phyloP scores from a whole-genome alignment of 495 filamentous ascomycete genomes.

The Recurvomyces mirabilis region DNA sequence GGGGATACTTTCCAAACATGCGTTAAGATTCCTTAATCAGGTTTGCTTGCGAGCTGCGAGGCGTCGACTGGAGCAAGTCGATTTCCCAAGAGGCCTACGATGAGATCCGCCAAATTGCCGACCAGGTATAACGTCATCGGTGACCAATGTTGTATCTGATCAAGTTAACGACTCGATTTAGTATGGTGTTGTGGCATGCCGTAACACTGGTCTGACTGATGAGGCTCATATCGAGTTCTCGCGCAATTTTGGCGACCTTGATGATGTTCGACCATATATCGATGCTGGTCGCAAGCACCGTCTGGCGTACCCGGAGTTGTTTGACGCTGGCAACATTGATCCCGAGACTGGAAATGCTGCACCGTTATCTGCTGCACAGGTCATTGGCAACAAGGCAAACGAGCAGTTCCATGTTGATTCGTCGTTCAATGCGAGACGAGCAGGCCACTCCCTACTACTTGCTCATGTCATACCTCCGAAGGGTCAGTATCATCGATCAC shows the following conservation, averaged over 20 bases:
- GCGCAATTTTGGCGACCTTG: conserved; percentile 43
- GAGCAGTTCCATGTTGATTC: conserved; percentile 47
- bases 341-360: conserved; percentile 18
- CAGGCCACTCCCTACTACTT: conserved; percentile 41
- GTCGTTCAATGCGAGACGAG: conserved; percentile 48
- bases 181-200: conserved; percentile 47
- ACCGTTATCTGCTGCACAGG: background rate
- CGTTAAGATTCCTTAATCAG: too few relatives aligned
- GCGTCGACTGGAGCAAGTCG: background rate
- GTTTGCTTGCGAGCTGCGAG: background rate
- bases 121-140: background rate
- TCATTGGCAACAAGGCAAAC: conserved; percentile 33
- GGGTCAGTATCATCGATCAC: background rate
- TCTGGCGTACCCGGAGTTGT: conserved; percentile 39
- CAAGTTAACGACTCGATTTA: too few relatives aligned
- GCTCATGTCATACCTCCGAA: conserved; percentile 41
- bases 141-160: background rate
- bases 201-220: conserved; percentile 41
- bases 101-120: background rate
- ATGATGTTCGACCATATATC: conserved; percentile 43
- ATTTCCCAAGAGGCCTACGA: background rate
- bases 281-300: conserved; percentile 35
- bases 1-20: too few relatives aligned
- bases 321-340: conserved; percentile 42
- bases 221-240: conserved; percentile 41